Percentiles rank a stretch among this genome's conserved stretches.
These are phyloP conservation scores for Lactarius sanguifluus DNA, from an alignment of 768 basidiomycete species.

Conservation along the genomic window DNA sequence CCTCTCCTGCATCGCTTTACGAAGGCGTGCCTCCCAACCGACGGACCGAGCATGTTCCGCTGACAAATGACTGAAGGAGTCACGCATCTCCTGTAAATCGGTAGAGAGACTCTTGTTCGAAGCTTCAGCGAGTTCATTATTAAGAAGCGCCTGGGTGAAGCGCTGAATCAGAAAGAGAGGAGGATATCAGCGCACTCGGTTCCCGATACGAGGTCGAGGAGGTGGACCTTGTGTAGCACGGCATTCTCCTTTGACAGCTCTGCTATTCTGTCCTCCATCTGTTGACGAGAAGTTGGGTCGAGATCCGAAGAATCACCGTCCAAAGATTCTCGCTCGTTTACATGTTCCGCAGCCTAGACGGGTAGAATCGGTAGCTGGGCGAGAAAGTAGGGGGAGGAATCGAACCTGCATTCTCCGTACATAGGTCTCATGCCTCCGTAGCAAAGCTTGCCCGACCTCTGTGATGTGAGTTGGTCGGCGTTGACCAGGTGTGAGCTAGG, in stretches of 20 bases:
- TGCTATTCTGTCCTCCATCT: slow-evolving; percentile 39
- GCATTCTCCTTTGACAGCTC: slow-evolving; percentile 56
- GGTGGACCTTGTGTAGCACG: slow-evolving; percentile 56
- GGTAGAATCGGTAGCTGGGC: neutral
- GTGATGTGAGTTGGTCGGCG: slow-evolving; percentile 35
- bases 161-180: slow-evolving; percentile 45
- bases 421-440: slow-evolving; percentile 85
- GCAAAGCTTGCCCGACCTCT: slow-evolving; percentile 90
- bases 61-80: slow-evolving; percentile 63
- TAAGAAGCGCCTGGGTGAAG: slow-evolving; percentile 73
- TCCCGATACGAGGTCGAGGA: neutral
- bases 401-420: slow-evolving; percentile 68
- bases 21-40: slow-evolving; percentile 68
- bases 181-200: slow-evolving; percentile 21
- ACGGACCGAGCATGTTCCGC: slow-evolving; percentile 67
- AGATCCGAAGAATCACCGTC: slow-evolving; percentile 23
- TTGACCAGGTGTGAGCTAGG: neutral
- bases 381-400: slow-evolving; percentile 13
- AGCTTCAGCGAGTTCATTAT: slow-evolving; percentile 78
- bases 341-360: slow-evolving; percentile 30
- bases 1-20: slow-evolving; percentile 65
- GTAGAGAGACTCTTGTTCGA: slow-evolving; percentile 72
- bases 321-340: neutral
- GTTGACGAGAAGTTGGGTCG: slow-evolving; percentile 27
- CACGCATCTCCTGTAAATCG: slow-evolving; percentile 73